phyloP scores from a whole-genome alignment of 768 basidiomycete species.

The Psilocybe cubensis region DNA sequence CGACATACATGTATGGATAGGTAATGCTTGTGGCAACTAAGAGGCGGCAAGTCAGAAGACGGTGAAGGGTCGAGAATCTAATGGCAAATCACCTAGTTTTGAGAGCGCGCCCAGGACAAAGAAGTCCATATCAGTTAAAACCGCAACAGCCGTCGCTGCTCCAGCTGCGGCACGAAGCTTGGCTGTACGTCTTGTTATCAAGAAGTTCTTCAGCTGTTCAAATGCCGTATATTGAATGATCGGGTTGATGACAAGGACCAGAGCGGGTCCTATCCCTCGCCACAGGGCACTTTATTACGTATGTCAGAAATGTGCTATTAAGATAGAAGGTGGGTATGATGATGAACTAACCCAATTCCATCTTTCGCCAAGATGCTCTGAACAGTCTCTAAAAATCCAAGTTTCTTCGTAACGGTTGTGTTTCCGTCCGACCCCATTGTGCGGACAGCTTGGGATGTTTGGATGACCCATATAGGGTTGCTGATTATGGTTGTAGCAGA shows the following conservation, averaged over 20 bases:
- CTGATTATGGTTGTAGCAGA: slow-evolving; percentile 86
- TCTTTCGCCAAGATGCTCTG: slow-evolving; percentile 70
- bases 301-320: background rate
- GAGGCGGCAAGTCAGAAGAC: background rate
- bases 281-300: slow-evolving; percentile 67
- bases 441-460: slow-evolving; percentile 84
- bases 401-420: slow-evolving; percentile 40
- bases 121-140: slow-evolving; percentile 84
- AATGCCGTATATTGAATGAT: slow-evolving; percentile 95
- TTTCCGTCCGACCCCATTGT: slow-evolving; percentile 46
- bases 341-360: slow-evolving; percentile 51
- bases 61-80: background rate
- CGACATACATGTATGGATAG: slow-evolving; percentile 51
- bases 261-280: slow-evolving; percentile 92
- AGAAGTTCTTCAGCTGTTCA: slow-evolving; percentile 89
- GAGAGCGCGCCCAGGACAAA: slow-evolving; percentile 95
- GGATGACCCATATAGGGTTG: slow-evolving; percentile 98
- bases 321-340: background rate
- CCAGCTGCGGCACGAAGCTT: slow-evolving; percentile 51
- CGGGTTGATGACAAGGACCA: slow-evolving; percentile 92
- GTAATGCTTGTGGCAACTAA: slow-evolving; percentile 53
- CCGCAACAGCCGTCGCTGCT: slow-evolving; percentile 45
- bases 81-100: slow-evolving; percentile 67
- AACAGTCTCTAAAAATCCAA: slow-evolving; percentile 69
- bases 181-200: slow-evolving; percentile 65